A percentile compares a stretch with the other conserved stretches of the same genome.
Evolutionary conservation across 306 rosid genomes (phyloP).

Genomic region (Cotoneaster glaucophyllus): DNA sequence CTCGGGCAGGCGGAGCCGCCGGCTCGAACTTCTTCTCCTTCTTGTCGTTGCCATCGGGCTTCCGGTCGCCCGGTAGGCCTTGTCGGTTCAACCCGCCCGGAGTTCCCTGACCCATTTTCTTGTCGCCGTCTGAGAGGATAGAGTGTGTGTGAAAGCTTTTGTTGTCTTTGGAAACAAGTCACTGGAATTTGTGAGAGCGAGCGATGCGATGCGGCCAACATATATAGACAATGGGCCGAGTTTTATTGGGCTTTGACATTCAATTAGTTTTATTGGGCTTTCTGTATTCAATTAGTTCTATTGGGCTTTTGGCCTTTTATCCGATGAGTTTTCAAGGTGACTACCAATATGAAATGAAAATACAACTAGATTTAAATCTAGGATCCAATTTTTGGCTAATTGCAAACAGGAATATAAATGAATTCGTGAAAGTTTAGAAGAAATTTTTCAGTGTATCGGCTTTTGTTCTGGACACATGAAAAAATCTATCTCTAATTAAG

Average conservation of each 20-base stretch:
- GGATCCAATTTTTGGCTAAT: background rate
- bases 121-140: background rate
- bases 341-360: too few species aligned
- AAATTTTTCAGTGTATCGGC: too few species aligned
- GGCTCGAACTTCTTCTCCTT: constrained; percentile 95
- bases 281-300: background rate
- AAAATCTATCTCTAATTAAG: too few species aligned
- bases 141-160: background rate
- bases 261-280: background rate
- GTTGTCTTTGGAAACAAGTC: constrained; percentile 22
- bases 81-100: constrained; percentile 86
- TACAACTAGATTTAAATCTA: too few species aligned
- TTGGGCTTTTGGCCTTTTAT: too few species aligned
- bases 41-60: constrained; percentile 67
- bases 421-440: too few species aligned
- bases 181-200: background rate
- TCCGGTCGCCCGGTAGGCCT: constrained; percentile 75
- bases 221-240: background rate
- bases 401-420: too few species aligned
- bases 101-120: constrained; percentile 83
- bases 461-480: too few species aligned
- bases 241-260: background rate
- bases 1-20: constrained; percentile 86
- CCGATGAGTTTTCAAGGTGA: too few species aligned
- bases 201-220: background rate